These are phyloP conservation scores for Candida xiaguanensis DNA, from an alignment of 805 yeast species.

Conservation along the genomic window DNA sequence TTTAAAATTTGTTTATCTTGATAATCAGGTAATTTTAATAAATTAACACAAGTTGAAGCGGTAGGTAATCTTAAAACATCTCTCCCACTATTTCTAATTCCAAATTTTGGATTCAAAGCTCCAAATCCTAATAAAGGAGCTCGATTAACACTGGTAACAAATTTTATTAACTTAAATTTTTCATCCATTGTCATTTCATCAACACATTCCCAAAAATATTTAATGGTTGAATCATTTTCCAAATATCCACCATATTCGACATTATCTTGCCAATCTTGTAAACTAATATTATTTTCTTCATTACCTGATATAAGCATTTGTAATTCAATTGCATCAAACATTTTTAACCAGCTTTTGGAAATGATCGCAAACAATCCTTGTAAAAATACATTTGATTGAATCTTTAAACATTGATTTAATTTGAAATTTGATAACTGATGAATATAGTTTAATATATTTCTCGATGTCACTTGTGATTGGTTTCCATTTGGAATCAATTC, in stretches of 20 bases:
- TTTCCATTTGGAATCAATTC: slow-evolving; percentile 60
- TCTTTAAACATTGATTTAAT: slow-evolving; percentile 57
- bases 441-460: slow-evolving; percentile 68
- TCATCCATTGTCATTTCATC: slow-evolving; percentile 64
- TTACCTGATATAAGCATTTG: slow-evolving; percentile 82
- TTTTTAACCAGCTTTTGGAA: slow-evolving; percentile 68
- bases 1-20: slow-evolving; percentile 51
- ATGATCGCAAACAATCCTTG: slow-evolving; percentile 70
- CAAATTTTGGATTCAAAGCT: slow-evolving; percentile 71
- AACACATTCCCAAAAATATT: slow-evolving; percentile 71
- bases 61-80: slow-evolving; percentile 70
- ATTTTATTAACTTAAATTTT: slow-evolving; percentile 64
- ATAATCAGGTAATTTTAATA: slow-evolving; percentile 84
- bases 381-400: slow-evolving; percentile 60
- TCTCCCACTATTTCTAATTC: slow-evolving; percentile 66
- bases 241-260: slow-evolving; percentile 65
- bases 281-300: slow-evolving; percentile 68
- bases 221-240: slow-evolving; percentile 55
- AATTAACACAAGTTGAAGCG: slow-evolving; percentile 88
- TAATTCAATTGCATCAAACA: slow-evolving; percentile 82
- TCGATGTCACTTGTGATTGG: slow-evolving; percentile 48
- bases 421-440: slow-evolving; percentile 77
- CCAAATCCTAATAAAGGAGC: slow-evolving; percentile 89
- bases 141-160: slow-evolving; percentile 88
- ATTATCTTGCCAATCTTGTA: slow-evolving; percentile 62